A percentile compares a stretch with the other conserved stretches of the same genome.
phyloP scores from a whole-genome alignment of 2,329 filamentous ascomycete genomes.

The Xylariaceae sp. region DNA sequence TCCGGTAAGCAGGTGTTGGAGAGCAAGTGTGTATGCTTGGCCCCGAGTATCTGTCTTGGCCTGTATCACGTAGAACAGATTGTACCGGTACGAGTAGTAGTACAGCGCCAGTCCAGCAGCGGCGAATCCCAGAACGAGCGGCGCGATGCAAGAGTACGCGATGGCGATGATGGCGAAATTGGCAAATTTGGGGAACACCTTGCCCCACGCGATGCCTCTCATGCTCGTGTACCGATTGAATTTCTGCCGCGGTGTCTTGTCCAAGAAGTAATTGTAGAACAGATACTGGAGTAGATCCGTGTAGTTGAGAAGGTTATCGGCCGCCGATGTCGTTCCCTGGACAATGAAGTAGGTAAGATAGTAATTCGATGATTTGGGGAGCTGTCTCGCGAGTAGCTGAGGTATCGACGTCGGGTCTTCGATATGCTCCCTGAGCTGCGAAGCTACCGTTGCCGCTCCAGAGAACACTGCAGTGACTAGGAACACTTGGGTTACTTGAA shows the following conservation, averaged over 20 bases:
- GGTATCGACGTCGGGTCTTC: slow-evolving; percentile 34
- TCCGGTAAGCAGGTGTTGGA: slow-evolving; percentile 69
- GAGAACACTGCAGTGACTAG: slow-evolving; percentile 75
- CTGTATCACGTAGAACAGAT: slow-evolving; percentile 68
- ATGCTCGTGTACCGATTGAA: slow-evolving; percentile 61
- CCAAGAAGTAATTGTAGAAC: slow-evolving; percentile 60
- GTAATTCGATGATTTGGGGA: slow-evolving; percentile 71
- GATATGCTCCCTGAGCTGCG: slow-evolving; percentile 22
- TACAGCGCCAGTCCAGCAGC: slow-evolving; percentile 65
- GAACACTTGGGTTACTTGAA: slow-evolving; percentile 76
- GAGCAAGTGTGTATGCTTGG: slow-evolving; percentile 63
- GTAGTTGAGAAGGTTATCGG: slow-evolving; percentile 60
- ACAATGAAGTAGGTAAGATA: slow-evolving; percentile 76
- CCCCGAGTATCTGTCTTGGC: slow-evolving; percentile 70
- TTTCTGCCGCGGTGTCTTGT: slow-evolving; percentile 69
- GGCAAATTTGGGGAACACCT: slow-evolving; percentile 53
- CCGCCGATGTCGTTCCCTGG: slow-evolving; percentile 66
- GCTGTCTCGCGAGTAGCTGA: slow-evolving; percentile 53
- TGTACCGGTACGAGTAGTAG: slow-evolving; percentile 73
- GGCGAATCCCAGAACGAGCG: slow-evolving; percentile 67
- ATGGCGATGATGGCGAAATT: slow-evolving; percentile 42
- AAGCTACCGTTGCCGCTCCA: slow-evolving; percentile 38
- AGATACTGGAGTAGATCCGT: slow-evolving; percentile 60
- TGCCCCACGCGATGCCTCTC: slow-evolving; percentile 63
- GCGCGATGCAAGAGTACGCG: slow-evolving; percentile 71